Base-by-base conservation (phyloP, 2,329 filamentous ascomycete genomes). In the Aspergillus japonicus region DNA sequence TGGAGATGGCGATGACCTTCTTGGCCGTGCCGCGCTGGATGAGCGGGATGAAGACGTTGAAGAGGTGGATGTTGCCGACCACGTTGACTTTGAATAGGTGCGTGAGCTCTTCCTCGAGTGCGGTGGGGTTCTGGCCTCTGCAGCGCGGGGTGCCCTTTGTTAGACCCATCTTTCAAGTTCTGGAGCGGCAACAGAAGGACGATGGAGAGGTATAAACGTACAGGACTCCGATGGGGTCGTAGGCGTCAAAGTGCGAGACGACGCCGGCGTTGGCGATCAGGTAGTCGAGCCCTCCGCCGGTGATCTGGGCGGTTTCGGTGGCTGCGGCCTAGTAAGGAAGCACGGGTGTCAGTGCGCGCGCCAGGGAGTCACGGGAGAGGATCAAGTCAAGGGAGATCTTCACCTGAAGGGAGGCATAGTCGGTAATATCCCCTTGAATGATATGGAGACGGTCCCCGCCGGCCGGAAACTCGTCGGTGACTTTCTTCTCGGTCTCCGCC, bases 1-100 rank as follows among this genome's bases (percentile, higher is more conserved):
- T 80, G 6, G 80, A 78, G 5, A 87, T 77, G 23, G 77, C 65
- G 26, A 84, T 77, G n/a, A 85, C 74, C 66, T 87, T 87, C 69
- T 87, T 87, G 12, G 62, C 66, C 1, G 70, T 66, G 4, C 85
- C 80, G 50, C 82, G 80, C 1, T 76, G 71, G 33, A 88, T 71
- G 0, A 86, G 75, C 0, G 85, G 84, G 1, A 83, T 50, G 66
- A 84, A 85, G 1, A 80, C 64, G 63, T 83, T 82, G 69, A 83
- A 80, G 0, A 85, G 75, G 61, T 85, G 78, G 57, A 87, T 73
- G 53, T 82, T 79, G 47, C 78, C 83, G 8, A 84, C 47, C 6
- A 83, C 80, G 59, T 87, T 87, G 63, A 76, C 73, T 2, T 80
- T 69, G 62, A 82, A 79, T 2, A 62, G 48, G 5, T 69, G 35